A percentile compares a stretch with the other conserved stretches of the same genome.
Evolutionary conservation across 169 alveolate species (phyloP).

Genomic region (Babesia ovata): DNA sequence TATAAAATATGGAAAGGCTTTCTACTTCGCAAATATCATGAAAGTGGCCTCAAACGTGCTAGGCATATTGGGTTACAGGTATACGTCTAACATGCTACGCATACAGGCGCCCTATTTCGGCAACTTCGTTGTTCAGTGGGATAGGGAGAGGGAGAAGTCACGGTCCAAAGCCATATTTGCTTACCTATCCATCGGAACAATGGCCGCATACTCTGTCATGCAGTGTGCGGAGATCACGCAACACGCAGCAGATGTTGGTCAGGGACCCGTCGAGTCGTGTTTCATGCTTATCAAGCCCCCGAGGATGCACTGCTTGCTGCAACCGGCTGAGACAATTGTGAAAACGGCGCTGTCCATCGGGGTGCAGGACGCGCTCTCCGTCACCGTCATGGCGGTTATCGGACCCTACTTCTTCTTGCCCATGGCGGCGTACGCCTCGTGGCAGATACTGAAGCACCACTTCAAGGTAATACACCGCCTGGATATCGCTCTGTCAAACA

Average conservation of each 20-base stretch:
- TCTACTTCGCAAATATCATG: constrained; percentile 73
- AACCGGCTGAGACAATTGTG: constrained; percentile 59
- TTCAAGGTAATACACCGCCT: constrained; percentile 77
- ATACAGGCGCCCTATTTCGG: constrained; percentile 83
- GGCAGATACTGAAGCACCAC: constrained; percentile 76
- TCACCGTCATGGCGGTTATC: constrained; percentile 74
- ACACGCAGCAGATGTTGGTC: constrained; percentile 78
- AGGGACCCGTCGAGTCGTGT: constrained; percentile 74
- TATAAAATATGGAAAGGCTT: constrained; percentile 77
- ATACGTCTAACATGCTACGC: constrained; percentile 70
- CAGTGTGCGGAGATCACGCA: constrained; percentile 78
- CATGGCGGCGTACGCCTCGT: constrained; percentile 76
- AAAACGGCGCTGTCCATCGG: constrained; percentile 64
- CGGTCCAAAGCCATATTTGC: constrained; percentile 66
- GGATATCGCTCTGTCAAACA: constrained; percentile 72
- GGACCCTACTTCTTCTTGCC: constrained; percentile 79
- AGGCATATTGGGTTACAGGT: constrained; percentile 67
- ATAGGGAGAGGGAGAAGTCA: constrained; percentile 69
- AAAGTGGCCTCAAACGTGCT: constrained; percentile 70
- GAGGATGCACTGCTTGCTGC: constrained; percentile 58
- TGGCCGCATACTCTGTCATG: constrained; percentile 75
- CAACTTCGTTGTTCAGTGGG: constrained; percentile 76
- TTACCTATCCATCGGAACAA: constrained; percentile 74
- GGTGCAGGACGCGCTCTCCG: constrained; percentile 75
- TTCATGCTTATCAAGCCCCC: constrained; percentile 70